Conservation (phyloP, 192 early-diverging fungal genomes). For the Coemansia sp. region DNA sequence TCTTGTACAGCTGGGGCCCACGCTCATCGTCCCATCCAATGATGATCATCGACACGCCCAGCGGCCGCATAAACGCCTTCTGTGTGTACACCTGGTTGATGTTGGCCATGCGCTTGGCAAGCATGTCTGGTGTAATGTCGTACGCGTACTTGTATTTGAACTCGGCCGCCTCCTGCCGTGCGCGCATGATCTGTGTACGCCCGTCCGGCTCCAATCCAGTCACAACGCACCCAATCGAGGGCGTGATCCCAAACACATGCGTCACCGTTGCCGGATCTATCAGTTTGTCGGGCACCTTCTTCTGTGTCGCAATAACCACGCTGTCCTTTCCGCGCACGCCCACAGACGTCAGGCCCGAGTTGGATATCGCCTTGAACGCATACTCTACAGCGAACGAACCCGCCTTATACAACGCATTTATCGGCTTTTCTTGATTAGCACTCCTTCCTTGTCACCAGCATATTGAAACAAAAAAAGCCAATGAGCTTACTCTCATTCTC, state of each 20-base stretch:
- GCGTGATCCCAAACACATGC: constrained; percentile 90
- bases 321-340: constrained; percentile 95
- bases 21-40: constrained; percentile 95
- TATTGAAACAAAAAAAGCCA: not conserved
- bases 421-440: not conserved
- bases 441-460: not conserved
- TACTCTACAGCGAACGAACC: constrained; percentile 72
- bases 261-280: constrained; percentile 91
- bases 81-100: constrained; percentile 99
- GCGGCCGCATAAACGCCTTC: constrained; percentile 96
- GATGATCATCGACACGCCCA: constrained; percentile 98
- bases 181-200: constrained; percentile 87
- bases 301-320: constrained; percentile 94
- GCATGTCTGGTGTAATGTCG: constrained; percentile 93
- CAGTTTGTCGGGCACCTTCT: constrained; percentile 95
- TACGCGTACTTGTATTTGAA: constrained; percentile 99
- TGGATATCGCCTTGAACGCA: constrained; percentile 99
- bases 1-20: constrained; percentile 97
- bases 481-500: not conserved
- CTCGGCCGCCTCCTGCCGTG: constrained; percentile 94
- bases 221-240: constrained; percentile 96
- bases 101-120: constrained; percentile 97
- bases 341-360: constrained; percentile 92
- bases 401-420: not conserved
- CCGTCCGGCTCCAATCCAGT: constrained; percentile 95